These are phyloP conservation scores for Lentinula lateritia DNA, from an alignment of 768 basidiomycete species.

Conservation along the genomic window DNA sequence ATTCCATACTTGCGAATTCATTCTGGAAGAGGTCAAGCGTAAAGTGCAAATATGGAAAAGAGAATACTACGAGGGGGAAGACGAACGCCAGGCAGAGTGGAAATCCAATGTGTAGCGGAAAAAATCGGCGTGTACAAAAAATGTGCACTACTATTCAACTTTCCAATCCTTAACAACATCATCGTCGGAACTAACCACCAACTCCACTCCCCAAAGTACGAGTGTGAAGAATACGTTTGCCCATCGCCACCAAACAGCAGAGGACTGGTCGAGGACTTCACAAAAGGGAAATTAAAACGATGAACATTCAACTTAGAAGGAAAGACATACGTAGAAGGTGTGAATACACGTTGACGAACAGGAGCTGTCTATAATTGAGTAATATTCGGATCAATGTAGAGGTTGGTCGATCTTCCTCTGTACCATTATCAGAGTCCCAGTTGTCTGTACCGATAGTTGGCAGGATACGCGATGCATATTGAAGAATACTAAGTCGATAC, in stretches of 20 bases:
- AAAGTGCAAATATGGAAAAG: constrained; percentile 90
- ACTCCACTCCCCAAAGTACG: constrained; percentile 76
- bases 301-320: background rate
- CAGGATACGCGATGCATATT: constrained; percentile 76
- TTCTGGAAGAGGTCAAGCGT: constrained; percentile 82
- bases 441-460: constrained; percentile 80
- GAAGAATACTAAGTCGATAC: constrained; percentile 77
- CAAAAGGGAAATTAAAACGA: constrained; percentile 2
- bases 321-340: constrained; percentile 67
- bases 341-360: constrained; percentile 85
- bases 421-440: constrained; percentile 66
- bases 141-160: constrained; percentile 42
- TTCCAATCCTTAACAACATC: constrained; percentile 70
- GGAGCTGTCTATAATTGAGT: constrained; percentile 76
- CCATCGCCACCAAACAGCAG: constrained; percentile 95
- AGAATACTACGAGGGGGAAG: constrained; percentile 75
- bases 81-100: constrained; percentile 61
- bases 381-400: constrained; percentile 70
- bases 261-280: constrained; percentile 78
- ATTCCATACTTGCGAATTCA: constrained; percentile 71
- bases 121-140: background rate
- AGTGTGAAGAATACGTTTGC: constrained; percentile 86
- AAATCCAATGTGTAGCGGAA: constrained; percentile 45
- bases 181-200: constrained; percentile 73
- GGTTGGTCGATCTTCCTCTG: constrained; percentile 75